These are phyloP conservation scores for Mycena latifolia DNA, from an alignment of 768 basidiomycete species.

Conservation along the genomic window DNA sequence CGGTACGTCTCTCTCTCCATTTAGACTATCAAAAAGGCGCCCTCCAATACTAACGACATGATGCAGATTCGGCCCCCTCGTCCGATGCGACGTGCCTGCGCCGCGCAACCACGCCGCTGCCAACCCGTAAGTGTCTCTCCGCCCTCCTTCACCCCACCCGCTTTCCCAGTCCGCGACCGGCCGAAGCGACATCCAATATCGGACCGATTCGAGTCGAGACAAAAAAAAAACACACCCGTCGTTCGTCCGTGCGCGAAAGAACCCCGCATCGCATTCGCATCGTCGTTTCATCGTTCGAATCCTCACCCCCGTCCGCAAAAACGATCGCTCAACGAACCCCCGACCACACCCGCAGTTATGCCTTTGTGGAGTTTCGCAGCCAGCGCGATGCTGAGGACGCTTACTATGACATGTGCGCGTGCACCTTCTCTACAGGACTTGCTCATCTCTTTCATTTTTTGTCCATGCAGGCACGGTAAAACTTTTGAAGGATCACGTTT, in stretches of 20 bases:
- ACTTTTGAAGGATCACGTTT: conserved; percentile 80
- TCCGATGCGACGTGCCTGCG: conserved; percentile 92
- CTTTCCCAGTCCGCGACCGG: conserved; percentile 37
- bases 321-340: conserved; percentile 71
- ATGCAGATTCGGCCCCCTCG: conserved; percentile 80
- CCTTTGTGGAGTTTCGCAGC: conserved; percentile 87
- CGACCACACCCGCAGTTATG: conserved; percentile 74
- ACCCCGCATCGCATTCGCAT: conserved; percentile 13
- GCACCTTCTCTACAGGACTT: neutral
- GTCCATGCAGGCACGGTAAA: conserved; percentile 81
- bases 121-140: conserved; percentile 80
- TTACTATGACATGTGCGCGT: conserved; percentile 82
- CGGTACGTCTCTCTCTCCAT: conserved; percentile 65
- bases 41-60: neutral
- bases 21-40: conserved; percentile 8
- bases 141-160: conserved; percentile 35
- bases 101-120: conserved; percentile 81
- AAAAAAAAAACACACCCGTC: conserved; percentile 17
- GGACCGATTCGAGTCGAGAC: conserved; percentile 15
- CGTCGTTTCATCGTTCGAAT: conserved; percentile 50
- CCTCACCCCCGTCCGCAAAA: conserved; percentile 44
- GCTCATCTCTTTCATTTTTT: conserved; percentile 7
- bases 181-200: conserved; percentile 29
- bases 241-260: conserved; percentile 42
- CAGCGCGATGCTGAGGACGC: conserved; percentile 86